Base-by-base conservation (phyloP, 495 filamentous ascomycete genomes). In the Aspergillus diversus region DNA sequence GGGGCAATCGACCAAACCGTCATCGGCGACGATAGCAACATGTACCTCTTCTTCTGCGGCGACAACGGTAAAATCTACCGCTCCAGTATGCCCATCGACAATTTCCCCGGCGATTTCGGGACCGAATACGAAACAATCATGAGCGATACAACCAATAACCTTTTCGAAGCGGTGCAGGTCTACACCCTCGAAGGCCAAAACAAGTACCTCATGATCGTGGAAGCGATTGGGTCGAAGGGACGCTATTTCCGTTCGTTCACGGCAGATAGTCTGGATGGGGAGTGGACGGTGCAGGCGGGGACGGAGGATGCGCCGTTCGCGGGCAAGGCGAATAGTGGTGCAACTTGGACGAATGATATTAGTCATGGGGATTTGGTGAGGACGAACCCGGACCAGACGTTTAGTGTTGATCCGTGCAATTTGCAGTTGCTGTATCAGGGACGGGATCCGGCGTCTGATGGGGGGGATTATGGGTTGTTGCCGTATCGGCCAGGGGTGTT, bases 241-340 rank as follows among this genome's bases (percentile, higher is more conserved):
- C 81, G 86, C 5, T 89, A 84, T 62, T 89, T 89, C 83, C 84
- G 86, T 37, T 87, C 85, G 0, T 88, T 82, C 72, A 88, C 84
- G 3, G 78, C 87, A 21, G 75, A 61, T 37, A 82, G 75, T 55
- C 79, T 88, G 0, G 63, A 66, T 53, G 86, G 86, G 0, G 39
- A 72, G 17, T 89, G 86, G 86, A 83, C 82, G 0, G 58, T 75
- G 7, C 81, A 86, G 65, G 80, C 85, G 3, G 69, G 70, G 1
- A 79, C 51, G 31, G 86, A 88, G 74, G 77, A 66, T 64, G 56
- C 68, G 6, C 81, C 87, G 4, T 89, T 88, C 55, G 87, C 87
- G 3, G 85, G 87, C 55, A 84, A 83, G 69, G 81, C 80, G 21
- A 88, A 89, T 69, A 86, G 80, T 60, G 83, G 82, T 54, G 83